phyloP scores from a whole-genome alignment of 225 moss, liverwort and hornwort species.

The Antitrichia curtipendula region DNA sequence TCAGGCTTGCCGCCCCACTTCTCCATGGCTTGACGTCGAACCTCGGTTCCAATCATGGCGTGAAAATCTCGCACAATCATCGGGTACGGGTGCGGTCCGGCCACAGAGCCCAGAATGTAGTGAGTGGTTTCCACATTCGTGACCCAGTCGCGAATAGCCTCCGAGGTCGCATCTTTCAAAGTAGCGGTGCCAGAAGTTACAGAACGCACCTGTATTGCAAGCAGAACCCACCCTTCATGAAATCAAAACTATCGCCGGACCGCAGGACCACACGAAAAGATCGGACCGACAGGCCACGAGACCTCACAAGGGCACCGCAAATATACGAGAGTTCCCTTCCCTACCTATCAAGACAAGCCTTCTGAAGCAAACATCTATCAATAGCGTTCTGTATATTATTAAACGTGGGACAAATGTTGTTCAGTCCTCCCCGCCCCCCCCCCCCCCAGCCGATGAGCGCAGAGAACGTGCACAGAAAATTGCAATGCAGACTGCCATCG shows the following conservation, averaged over 20 bases:
- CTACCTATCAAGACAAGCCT: background rate
- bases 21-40: slow-evolving; percentile 82
- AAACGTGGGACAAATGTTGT: background rate
- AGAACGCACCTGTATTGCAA: slow-evolving; percentile 54
- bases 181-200: slow-evolving; percentile 88
- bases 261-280: background rate
- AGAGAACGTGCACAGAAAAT: background rate
- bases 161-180: slow-evolving; percentile 90
- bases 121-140: slow-evolving; percentile 94
- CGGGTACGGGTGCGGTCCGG: slow-evolving; percentile 94
- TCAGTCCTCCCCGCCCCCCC: background rate
- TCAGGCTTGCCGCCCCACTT: slow-evolving; percentile 98
- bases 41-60: slow-evolving; percentile 80
- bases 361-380: background rate
- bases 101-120: slow-evolving; percentile 95
- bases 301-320: background rate
- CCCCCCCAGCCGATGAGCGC: background rate
- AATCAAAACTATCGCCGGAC: background rate
- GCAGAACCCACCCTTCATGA: background rate
- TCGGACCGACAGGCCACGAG: background rate
- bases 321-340: background rate
- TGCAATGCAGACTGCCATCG: background rate
- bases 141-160: slow-evolving; percentile 97
- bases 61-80: slow-evolving; percentile 96
- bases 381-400: background rate